Evolutionary conservation across 2,329 filamentous ascomycete genomes (phyloP).

Genomic region (Exophiala dermatitidis): DNA sequence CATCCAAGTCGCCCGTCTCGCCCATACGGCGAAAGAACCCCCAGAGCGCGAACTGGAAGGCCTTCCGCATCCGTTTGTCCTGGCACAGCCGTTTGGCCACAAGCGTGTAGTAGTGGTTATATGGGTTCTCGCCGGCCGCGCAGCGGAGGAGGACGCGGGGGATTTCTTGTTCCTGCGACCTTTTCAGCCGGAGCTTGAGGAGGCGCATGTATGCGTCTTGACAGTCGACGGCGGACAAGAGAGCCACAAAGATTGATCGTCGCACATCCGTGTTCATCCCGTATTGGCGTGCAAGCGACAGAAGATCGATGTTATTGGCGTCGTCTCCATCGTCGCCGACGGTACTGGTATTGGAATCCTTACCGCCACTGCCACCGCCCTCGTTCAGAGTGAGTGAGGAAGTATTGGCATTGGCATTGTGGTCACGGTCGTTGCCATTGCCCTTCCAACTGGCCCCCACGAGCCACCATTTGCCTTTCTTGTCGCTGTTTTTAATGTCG

Average conservation of each 20-base stretch:
- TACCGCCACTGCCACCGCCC: no score
- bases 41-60: conserved; percentile 82
- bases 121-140: conserved; percentile 69
- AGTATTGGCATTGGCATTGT: no score
- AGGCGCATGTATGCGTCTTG: conserved; percentile 76
- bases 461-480: conserved; percentile 96
- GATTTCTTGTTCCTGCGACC: conserved; percentile 77
- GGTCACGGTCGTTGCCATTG: background rate
- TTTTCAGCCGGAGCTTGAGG: conserved; percentile 75
- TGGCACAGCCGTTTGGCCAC: conserved; percentile 71
- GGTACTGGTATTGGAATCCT: conserved; percentile 11
- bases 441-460: conserved; percentile 83
- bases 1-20: conserved; percentile 65
- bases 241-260: conserved; percentile 83
- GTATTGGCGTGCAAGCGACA: conserved; percentile 67
- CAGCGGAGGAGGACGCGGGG: conserved; percentile 83
- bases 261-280: conserved; percentile 82
- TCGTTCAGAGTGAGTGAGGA: no score
- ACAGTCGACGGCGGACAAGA: conserved; percentile 77
- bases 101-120: conserved; percentile 90
- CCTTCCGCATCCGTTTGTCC: conserved; percentile 68
- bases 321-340: conserved; percentile 29
- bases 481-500: conserved; percentile 77
- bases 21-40: conserved; percentile 77
- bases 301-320: conserved; percentile 54